Conservation (phyloP, 768 basidiomycete genomes). For the Amanita molliuscula region DNA sequence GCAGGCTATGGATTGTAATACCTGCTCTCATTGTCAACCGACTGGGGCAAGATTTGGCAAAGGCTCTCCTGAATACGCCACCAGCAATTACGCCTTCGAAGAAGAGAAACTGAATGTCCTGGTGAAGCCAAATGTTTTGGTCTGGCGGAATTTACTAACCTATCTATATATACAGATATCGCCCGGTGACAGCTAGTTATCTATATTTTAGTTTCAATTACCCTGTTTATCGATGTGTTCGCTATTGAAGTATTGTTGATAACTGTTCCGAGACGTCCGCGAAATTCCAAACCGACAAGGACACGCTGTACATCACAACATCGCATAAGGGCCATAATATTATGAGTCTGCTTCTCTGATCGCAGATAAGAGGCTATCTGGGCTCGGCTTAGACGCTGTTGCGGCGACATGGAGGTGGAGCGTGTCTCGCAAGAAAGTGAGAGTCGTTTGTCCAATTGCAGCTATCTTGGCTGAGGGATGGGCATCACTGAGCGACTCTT, state of each 20-base stretch:
- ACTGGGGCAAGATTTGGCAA: constrained; percentile 53
- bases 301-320: too few species aligned
- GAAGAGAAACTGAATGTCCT: constrained; percentile 1
- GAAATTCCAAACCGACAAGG: too few species aligned
- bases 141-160: too few species aligned
- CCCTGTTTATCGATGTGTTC: too few species aligned
- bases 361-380: constrained; percentile 35
- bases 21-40: constrained; percentile 49
- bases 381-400: constrained; percentile 43
- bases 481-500: background rate
- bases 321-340: background rate
- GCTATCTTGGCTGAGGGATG: constrained; percentile 28
- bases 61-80: constrained; percentile 23
- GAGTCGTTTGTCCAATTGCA: constrained; percentile 63
- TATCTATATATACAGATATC: background rate
- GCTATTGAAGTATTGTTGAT: too few species aligned
- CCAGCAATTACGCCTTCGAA: constrained; percentile 6
- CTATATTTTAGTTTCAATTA: too few species aligned
- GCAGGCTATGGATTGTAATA: constrained; percentile 69
- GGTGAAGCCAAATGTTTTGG: too few species aligned
- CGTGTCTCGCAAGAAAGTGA: constrained; percentile 34
- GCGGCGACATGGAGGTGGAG: constrained; percentile 42
- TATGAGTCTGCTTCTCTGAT: constrained; percentile 11
- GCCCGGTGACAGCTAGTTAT: background rate
- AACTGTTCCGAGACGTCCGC: too few species aligned